A percentile compares a stretch with the other conserved stretches of the same genome.
Conservation (phyloP, 176 grass and related monocot genomes). For the maize (Zea mays) region DNA sequence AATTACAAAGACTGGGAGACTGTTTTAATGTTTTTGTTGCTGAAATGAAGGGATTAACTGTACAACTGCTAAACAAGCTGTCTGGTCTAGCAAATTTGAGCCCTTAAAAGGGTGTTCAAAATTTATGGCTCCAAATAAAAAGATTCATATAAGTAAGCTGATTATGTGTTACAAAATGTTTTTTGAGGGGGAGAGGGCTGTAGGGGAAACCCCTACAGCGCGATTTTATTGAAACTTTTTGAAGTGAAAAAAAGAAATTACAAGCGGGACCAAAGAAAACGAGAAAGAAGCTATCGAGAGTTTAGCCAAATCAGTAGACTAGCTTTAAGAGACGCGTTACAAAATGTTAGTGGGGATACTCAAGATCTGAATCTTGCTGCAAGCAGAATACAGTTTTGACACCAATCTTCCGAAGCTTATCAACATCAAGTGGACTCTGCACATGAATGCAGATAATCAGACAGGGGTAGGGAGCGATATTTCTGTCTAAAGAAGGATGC, state of each 20-base stretch:
- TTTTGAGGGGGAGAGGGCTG: too few relatives aligned
- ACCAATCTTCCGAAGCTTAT: slow-evolving; percentile 83
- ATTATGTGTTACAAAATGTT: slow-evolving; percentile 8
- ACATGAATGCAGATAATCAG: slow-evolving; percentile 43
- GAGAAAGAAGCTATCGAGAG: too few relatives aligned
- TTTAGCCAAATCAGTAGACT: too few relatives aligned
- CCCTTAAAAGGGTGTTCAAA: neutral
- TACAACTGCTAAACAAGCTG: neutral
- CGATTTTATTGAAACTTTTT: too few relatives aligned
- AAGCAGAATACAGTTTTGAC: slow-evolving; percentile 97
- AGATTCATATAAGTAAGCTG: neutral
- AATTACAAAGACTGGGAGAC: neutral
- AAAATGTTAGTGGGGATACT: slow-evolving; percentile 59
- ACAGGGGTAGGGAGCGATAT: neutral
- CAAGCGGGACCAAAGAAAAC: too few relatives aligned
- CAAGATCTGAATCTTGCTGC: slow-evolving; percentile 90
- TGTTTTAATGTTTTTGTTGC: slow-evolving; percentile 3
- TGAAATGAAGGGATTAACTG: neutral
- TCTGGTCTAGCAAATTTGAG: neutral
- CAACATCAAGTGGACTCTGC: slow-evolving; percentile 80
- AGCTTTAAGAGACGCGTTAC: neutral
- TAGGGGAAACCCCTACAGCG: too few relatives aligned
- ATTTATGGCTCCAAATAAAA: neutral
- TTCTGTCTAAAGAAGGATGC: slow-evolving; percentile 3
- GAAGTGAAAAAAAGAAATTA: too few relatives aligned